These are phyloP conservation scores for Penicillium samsonianum DNA, from an alignment of 495 filamentous ascomycete species.

Conservation along the genomic window DNA sequence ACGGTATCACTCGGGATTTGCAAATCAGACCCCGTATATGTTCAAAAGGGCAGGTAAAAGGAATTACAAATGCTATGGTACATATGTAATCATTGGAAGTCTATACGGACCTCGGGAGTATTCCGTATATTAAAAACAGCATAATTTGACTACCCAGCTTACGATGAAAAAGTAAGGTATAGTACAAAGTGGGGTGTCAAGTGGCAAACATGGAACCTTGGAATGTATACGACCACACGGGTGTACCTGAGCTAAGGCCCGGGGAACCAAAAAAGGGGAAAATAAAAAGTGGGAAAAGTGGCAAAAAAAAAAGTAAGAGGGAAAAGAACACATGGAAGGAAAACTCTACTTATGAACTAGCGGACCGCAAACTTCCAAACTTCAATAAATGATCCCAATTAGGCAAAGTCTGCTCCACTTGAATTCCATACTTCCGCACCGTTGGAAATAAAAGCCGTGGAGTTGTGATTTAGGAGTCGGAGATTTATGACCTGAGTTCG, in stretches of 20 bases:
- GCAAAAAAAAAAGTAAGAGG: constrained; percentile 15
- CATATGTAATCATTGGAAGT: neutral
- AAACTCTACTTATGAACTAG: constrained; percentile 22
- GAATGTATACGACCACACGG: constrained; percentile 8
- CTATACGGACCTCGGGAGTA: too few relatives aligned
- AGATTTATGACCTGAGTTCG: constrained; percentile 12
- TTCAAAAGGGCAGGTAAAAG: constrained; percentile 4
- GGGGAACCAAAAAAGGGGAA: constrained; percentile 14
- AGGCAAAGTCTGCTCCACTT: constrained; percentile 22
- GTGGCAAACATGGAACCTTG: constrained; percentile 4
- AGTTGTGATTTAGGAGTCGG: constrained; percentile 6
- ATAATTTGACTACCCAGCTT: constrained; percentile 11
- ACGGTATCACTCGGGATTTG: constrained; percentile 1
- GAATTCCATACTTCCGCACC: constrained; percentile 27
- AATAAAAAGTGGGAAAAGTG: constrained; percentile 5
- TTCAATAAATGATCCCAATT: constrained; percentile 29
- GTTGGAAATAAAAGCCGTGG: constrained; percentile 25
- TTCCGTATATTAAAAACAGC: neutral
- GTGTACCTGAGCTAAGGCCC: constrained; percentile 15
- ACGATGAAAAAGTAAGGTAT: neutral
- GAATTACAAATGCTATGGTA: constrained; percentile 7
- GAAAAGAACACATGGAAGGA: constrained; percentile 17
- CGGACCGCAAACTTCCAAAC: constrained; percentile 30
- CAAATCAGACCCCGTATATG: neutral
- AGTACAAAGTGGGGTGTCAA: constrained; percentile 1